Evolutionary conservation across 176 grass and related monocot species (phyloP).

Genomic region (Bolboschoenus planiculmis): DNA sequence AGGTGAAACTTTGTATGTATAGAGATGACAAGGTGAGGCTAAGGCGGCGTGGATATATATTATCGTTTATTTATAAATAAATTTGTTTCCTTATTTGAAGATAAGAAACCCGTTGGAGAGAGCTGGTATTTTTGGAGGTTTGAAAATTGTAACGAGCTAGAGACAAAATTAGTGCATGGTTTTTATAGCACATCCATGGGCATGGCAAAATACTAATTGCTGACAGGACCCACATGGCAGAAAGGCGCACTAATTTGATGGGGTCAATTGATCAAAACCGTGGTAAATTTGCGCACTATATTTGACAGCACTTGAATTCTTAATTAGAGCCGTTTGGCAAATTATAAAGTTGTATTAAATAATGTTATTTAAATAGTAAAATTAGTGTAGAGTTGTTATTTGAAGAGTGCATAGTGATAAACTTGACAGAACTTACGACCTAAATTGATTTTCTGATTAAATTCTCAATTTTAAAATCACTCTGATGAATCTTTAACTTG

Average conservation of each 20-base stretch:
- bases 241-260: background rate
- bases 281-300: background rate
- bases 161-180: background rate
- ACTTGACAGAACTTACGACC: no score
- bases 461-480: no score
- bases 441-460: no score
- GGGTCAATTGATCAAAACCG: background rate
- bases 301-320: background rate
- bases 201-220: no score
- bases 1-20: background rate
- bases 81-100: background rate
- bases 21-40: background rate
- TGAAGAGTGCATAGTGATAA: no score
- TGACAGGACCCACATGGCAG: background rate
- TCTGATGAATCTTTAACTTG: no score
- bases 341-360: no score
- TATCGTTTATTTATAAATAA: background rate
- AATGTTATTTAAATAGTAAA: no score
- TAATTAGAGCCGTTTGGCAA: background rate
- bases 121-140: background rate
- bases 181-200: no score
- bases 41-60: background rate
- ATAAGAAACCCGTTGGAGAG: background rate
- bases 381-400: no score
- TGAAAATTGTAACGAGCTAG: background rate